phyloP scores from a whole-genome alignment of 2,329 filamentous ascomycete species.

The Colletotrichum chlorophyti region DNA sequence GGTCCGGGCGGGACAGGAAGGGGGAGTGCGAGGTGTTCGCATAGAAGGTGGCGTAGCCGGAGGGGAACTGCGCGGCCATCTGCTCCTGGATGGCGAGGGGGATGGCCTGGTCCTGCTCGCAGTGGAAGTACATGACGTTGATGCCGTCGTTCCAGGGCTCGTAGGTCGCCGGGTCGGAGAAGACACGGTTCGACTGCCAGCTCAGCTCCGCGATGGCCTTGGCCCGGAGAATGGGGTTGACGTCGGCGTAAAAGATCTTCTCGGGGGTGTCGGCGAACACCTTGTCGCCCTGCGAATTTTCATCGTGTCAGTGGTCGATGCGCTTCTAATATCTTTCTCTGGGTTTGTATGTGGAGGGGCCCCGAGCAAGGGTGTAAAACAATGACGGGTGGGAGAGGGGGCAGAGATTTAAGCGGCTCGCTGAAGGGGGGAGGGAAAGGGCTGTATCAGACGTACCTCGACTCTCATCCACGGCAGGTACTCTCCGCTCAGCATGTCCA shows the following conservation, averaged over 20 bases:
- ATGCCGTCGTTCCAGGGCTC: constrained; percentile 38
- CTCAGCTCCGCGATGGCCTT: constrained; percentile 25
- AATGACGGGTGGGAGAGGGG: constrained; percentile 15
- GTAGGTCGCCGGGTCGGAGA: constrained; percentile 32
- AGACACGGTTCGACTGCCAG: constrained; percentile 24
- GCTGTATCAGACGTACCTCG: constrained; percentile 25
- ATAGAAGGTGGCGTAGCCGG: constrained; percentile 15
- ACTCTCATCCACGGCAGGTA: constrained; percentile 37
- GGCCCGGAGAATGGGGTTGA: constrained; percentile 24
- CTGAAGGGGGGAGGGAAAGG: not conserved
- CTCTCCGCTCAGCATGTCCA: constrained; percentile 32
- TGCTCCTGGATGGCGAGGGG: constrained; percentile 30
- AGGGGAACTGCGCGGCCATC: constrained; percentile 31
- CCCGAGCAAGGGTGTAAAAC: not conserved
- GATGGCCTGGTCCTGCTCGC: constrained; percentile 33
- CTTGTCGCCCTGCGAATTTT: constrained; percentile 16
- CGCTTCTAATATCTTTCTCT: not conserved
- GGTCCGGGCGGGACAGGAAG: constrained; percentile 22
- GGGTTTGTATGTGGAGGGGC: not conserved
- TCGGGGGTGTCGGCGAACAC: constrained; percentile 16
- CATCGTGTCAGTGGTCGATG: not conserved
- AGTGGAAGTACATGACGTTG: constrained; percentile 34
- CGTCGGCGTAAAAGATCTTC: constrained; percentile 35
- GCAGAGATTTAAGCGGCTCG: no score
- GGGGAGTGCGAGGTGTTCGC: constrained; percentile 23